Evolutionary conservation across 495 filamentous ascomycete genomes (phyloP).

Genomic region (Echria macrotheca): DNA sequence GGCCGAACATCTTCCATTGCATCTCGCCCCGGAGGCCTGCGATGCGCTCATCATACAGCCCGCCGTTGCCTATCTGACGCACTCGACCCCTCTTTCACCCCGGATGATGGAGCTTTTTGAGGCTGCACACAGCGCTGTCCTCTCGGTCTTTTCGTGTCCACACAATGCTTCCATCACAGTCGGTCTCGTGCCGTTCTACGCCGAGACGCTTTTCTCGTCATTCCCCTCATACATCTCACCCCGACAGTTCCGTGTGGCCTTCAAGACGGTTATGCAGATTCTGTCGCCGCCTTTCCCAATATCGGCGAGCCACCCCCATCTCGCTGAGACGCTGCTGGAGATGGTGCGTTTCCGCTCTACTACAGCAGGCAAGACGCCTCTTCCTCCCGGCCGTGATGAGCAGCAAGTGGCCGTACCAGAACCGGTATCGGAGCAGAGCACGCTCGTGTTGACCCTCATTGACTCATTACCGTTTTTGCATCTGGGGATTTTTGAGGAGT

Average conservation of each 20-base stretch:
- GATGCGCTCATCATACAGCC: slow-evolving; percentile 71
- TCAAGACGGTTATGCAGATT: slow-evolving; percentile 82
- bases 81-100: slow-evolving; percentile 38
- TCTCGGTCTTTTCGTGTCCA: slow-evolving; percentile 76
- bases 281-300: slow-evolving; percentile 76
- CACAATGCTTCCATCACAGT: slow-evolving; percentile 66
- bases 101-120: slow-evolving; percentile 72
- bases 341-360: slow-evolving; percentile 65
- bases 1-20: slow-evolving; percentile 75
- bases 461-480: slow-evolving; percentile 76
- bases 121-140: slow-evolving; percentile 80
- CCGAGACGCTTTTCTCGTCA: slow-evolving; percentile 73
- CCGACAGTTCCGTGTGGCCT: slow-evolving; percentile 88
- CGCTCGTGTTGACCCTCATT: slow-evolving; percentile 71
- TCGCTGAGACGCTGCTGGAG: slow-evolving; percentile 76
- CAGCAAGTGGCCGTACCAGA: slow-evolving; percentile 16
- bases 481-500: slow-evolving; percentile 59
- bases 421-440: slow-evolving; percentile 71
- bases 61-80: slow-evolving; percentile 70
- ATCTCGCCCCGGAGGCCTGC: slow-evolving; percentile 57
- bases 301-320: slow-evolving; percentile 62
- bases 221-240: slow-evolving; percentile 81
- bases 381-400: slow-evolving; percentile 26
- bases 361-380: slow-evolving; percentile 43
- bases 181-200: slow-evolving; percentile 76